Base-by-base conservation (phyloP, 1,284 basidiomycete species). In the Kwoniella shivajii region DNA sequence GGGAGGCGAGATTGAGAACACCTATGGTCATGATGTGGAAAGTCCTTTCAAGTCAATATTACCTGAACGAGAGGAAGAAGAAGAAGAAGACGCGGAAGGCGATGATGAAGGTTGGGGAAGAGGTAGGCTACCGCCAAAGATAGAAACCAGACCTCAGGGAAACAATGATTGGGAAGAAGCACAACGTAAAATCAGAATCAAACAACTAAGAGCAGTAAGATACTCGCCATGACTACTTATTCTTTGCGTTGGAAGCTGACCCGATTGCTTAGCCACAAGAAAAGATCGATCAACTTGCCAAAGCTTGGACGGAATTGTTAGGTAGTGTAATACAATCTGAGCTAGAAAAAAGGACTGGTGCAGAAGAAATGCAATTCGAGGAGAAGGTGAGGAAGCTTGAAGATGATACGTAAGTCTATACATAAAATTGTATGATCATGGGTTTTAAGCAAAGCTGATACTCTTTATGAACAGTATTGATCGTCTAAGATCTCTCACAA, bases 151-250 rank as follows among this genome's bases (percentile, higher is more conserved):
- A 20, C 22, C 36, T 3, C 50, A 46, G 10, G 55, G 44, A 38
- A 69, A 76, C 27, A 42, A 64, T 26, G 71, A 73, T 48, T 77
- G 75, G 75, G 73, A 73, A 51, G 60, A 60, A 16, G 75, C 70
- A 1, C 75, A 74, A 59, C 46, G 68, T 45, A 58, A 60, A 22
- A 67, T 75, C 10, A 50, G 58, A 26, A 27, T 71, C 5, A 58
- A 62, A 24, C 64, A 74, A 41, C 61, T 69, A 36, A 56, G 71
- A 55, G 71, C 66, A n/a, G 71, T 73, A 42, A 61, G 67, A 66
- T 0, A 3, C 22, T 6, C 16, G 14, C 20, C 36, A 26, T 44
- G n/a, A 31, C 27, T 11, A 27, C 4, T 20, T 27, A 20, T 43
- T 20, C 5, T 13, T 30, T n/a, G 27, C 6, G 20, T 7, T 24